These are phyloP conservation scores for Salix udensis DNA, from an alignment of 345 rosid genomes.

Conservation along the genomic window DNA sequence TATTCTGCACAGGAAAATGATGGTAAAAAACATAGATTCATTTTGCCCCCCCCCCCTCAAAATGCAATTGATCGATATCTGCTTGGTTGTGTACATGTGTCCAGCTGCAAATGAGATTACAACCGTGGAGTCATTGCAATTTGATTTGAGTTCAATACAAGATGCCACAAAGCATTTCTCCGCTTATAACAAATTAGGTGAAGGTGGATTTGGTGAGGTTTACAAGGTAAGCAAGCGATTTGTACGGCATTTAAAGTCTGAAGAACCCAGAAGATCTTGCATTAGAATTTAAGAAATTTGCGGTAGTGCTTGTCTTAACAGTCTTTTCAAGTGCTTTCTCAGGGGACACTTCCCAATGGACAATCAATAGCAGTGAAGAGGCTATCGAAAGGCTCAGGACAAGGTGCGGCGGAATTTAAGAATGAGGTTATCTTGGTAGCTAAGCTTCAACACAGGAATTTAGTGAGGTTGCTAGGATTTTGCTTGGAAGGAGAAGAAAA, in stretches of 20 bases:
- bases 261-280: neutral
- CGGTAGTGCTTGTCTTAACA: neutral
- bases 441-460: slow-evolving; percentile 50
- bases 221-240: slow-evolving; percentile 37
- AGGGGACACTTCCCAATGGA: slow-evolving; percentile 42
- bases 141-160: slow-evolving; percentile 33
- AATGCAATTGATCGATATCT: neutral
- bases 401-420: slow-evolving; percentile 46
- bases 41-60: too few relatives aligned
- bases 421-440: slow-evolving; percentile 43
- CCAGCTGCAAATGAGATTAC: slow-evolving; percentile 33
- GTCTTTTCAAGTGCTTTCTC: neutral
- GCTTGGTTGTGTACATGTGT: neutral
- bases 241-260: rapidly evolving
- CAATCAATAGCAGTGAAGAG: slow-evolving; percentile 48
- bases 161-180: slow-evolving; percentile 51
- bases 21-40: slow-evolving; percentile 19
- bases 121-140: slow-evolving; percentile 41
- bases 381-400: slow-evolving; percentile 32
- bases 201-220: slow-evolving; percentile 71
- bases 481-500: slow-evolving; percentile 45
- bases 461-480: slow-evolving; percentile 42
- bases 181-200: slow-evolving; percentile 49
- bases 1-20: slow-evolving; percentile 17
- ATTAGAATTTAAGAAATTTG: neutral